Conservation (phyloP, 164 flowering plant species). For the grape (Vitis vinifera) region DNA sequence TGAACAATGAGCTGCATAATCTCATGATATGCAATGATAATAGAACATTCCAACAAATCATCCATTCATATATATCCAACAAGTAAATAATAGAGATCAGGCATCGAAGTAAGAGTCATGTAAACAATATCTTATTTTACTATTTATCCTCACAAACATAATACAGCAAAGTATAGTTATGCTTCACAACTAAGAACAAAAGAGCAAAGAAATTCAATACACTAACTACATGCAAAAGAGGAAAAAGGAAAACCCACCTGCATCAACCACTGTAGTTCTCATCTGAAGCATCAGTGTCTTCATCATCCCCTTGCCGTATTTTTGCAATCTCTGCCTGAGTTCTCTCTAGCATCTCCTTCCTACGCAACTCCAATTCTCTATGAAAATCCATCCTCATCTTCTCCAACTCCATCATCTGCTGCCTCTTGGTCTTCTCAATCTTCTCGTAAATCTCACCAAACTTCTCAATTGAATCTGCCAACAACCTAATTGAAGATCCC, state of each 20-base stretch:
- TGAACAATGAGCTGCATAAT: too few species aligned
- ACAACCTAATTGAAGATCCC: conserved; percentile 22
- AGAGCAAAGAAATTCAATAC: background rate
- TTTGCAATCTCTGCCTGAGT: conserved; percentile 37
- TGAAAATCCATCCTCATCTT: conserved; percentile 42
- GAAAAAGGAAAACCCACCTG: background rate
- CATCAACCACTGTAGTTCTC: conserved; percentile 39
- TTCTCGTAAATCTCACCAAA: conserved; percentile 45
- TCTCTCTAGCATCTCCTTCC: conserved; percentile 40
- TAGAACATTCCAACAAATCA: too few species aligned
- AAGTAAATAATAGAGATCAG: too few species aligned
- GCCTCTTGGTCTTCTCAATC: conserved; percentile 41
- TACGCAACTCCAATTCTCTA: conserved; percentile 40
- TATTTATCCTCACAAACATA: too few species aligned
- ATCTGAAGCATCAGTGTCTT: conserved; percentile 17
- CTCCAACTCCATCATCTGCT: conserved; percentile 46
- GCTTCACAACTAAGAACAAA: too few species aligned
- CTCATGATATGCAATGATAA: too few species aligned
- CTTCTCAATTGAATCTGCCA: conserved; percentile 40
- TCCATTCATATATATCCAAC: too few species aligned
- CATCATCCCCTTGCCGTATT: conserved; percentile 31
- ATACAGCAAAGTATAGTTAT: too few species aligned
- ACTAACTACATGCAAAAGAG: background rate
- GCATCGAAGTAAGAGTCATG: too few species aligned
- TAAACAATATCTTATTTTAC: too few species aligned